Evolutionary conservation across 164 flowering plant species (phyloP).

Genomic region (Chimonanthus salicifolius): DNA sequence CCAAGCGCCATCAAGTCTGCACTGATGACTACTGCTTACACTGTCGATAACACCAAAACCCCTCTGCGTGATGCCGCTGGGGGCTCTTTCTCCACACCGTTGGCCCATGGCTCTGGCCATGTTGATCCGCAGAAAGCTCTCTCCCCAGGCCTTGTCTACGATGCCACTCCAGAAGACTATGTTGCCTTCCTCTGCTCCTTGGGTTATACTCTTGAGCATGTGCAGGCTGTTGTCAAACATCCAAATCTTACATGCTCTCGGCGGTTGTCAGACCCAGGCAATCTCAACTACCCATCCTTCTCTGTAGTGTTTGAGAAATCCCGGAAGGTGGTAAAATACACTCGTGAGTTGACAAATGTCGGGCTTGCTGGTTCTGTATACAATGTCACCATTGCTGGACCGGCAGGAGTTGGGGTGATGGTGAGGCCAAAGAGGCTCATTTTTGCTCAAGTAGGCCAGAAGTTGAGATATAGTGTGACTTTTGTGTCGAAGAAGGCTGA

Average conservation of each 20-base stretch:
- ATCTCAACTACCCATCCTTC: slow-evolving; percentile 64
- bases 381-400: slow-evolving; percentile 34
- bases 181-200: slow-evolving; percentile 65
- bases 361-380: slow-evolving; percentile 51
- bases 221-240: slow-evolving; percentile 39
- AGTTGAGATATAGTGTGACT: slow-evolving; percentile 59
- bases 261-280: slow-evolving; percentile 49
- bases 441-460: slow-evolving; percentile 57
- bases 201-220: slow-evolving; percentile 37
- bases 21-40: slow-evolving; percentile 83
- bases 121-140: slow-evolving; percentile 75
- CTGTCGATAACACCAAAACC: slow-evolving; percentile 54
- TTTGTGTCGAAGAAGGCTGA: slow-evolving; percentile 36
- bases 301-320: slow-evolving; percentile 47
- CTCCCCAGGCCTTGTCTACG: slow-evolving; percentile 81
- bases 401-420: slow-evolving; percentile 33
- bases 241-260: slow-evolving; percentile 45
- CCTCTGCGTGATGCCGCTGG: slow-evolving; percentile 59
- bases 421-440: slow-evolving; percentile 57
- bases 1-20: slow-evolving; percentile 91
- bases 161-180: slow-evolving; percentile 51
- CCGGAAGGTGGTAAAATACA: slow-evolving; percentile 46
- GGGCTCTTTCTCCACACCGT: slow-evolving; percentile 49
- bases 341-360: slow-evolving; percentile 67
- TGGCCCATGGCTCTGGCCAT: slow-evolving; percentile 78